phyloP scores from a whole-genome alignment of 2,329 filamentous ascomycete genomes.

The Penicillium sp. region DNA sequence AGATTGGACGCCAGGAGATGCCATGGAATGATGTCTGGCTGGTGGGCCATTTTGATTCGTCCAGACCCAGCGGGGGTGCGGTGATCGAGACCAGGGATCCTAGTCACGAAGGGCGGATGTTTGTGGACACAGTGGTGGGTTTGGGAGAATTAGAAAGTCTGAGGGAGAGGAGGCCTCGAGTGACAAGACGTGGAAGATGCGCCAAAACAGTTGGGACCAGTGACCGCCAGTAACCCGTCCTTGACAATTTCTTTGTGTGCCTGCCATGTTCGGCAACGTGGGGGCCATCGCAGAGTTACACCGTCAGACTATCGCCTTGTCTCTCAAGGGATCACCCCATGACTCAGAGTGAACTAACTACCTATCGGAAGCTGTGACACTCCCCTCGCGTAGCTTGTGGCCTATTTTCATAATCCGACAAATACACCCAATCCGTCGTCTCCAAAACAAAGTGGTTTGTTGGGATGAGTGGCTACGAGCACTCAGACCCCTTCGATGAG shows the following conservation, averaged over 20 bases:
- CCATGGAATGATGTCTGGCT: neutral
- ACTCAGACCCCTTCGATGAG: constrained; percentile 37
- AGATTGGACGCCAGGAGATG: neutral
- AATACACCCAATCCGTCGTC: neutral
- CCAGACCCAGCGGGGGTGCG: neutral
- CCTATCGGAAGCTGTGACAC: neutral
- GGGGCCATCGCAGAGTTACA: too few relatives aligned
- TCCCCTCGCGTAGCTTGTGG: neutral
- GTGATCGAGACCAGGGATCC: neutral
- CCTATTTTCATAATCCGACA: neutral
- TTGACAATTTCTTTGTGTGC: neutral
- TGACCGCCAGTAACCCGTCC: neutral
- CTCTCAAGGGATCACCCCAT: neutral
- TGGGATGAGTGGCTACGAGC: constrained; percentile 28
- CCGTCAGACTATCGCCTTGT: too few relatives aligned
- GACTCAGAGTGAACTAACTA: neutral
- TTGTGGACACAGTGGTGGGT: too few relatives aligned
- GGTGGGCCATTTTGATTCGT: neutral
- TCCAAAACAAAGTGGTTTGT: too few relatives aligned
- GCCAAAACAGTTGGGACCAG: too few relatives aligned
- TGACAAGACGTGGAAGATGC: too few relatives aligned
- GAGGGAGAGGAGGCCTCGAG: too few relatives aligned
- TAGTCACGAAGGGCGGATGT: neutral
- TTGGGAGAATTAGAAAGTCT: too few relatives aligned
- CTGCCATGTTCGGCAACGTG: too few relatives aligned